A percentile compares a stretch with the other conserved stretches of the same genome.
Evolutionary conservation across 768 basidiomycete genomes (phyloP).

Genomic region (Lactifluus hygrophoroides): DNA sequence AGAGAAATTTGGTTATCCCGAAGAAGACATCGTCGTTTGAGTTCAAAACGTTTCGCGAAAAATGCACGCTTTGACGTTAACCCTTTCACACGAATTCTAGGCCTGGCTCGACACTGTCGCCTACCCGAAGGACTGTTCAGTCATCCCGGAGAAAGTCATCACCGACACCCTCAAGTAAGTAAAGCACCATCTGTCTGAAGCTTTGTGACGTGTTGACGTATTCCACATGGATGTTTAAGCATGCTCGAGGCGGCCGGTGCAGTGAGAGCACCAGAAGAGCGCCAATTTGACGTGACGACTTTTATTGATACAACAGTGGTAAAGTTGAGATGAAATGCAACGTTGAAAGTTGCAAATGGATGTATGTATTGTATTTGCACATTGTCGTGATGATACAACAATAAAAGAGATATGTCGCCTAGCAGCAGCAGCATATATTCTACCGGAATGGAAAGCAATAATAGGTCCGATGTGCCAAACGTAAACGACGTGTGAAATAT

Average conservation of each 20-base stretch:
- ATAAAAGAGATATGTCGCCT: neutral
- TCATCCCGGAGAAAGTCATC: conserved; percentile 58
- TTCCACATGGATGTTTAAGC: conserved; percentile 30
- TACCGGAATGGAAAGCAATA: neutral
- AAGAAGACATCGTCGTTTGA: conserved; percentile 70
- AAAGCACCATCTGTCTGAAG: conserved; percentile 22
- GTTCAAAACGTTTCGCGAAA: neutral
- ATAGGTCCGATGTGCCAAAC: neutral
- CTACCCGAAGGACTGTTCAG: conserved; percentile 59
- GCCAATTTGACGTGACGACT: conserved; percentile 26
- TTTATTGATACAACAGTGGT: conserved; percentile 15
- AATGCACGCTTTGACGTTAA: neutral
- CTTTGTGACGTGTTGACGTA: neutral
- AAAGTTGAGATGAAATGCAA: conserved; percentile 4
- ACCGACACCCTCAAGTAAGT: conserved; percentile 60
- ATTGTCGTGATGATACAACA: neutral
- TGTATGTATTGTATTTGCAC: neutral
- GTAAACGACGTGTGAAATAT: neutral
- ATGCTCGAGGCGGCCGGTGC: conserved; percentile 72
- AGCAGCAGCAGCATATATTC: neutral
- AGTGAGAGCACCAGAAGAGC: conserved; percentile 46
- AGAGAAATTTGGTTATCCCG: conserved; percentile 69
- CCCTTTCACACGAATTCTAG: conserved; percentile 33
- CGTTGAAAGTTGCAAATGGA: neutral
- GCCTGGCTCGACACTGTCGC: conserved; percentile 77